These are phyloP conservation scores for Acrodontium crateriforme DNA, from an alignment of 2,329 filamentous ascomycete genomes.

Conservation along the genomic window DNA sequence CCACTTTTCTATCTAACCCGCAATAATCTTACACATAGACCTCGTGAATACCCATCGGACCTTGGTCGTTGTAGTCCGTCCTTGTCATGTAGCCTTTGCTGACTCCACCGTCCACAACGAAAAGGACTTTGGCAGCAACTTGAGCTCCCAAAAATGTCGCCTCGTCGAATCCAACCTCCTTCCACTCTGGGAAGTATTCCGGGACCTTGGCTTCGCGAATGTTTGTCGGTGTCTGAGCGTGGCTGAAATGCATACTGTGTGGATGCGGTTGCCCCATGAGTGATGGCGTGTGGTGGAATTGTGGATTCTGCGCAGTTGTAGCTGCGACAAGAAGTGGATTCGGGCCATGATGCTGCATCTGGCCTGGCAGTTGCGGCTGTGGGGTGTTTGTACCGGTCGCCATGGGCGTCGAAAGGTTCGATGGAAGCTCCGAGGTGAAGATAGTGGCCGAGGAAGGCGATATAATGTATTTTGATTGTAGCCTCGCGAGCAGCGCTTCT, in stretches of 20 bases:
- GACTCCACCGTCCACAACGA: constrained; percentile 52
- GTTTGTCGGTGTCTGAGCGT: constrained; percentile 65
- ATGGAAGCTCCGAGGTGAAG: constrained; percentile 92
- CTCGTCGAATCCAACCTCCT: constrained; percentile 62
- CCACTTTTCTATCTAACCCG: no score
- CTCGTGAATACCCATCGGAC: constrained; percentile 51
- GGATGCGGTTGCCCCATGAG: constrained; percentile 19
- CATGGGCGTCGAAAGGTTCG: constrained; percentile 77
- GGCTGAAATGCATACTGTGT: constrained; percentile 34
- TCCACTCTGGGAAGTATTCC: constrained; percentile 84
- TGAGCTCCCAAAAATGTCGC: constrained; percentile 76
- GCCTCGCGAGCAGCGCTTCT: constrained; percentile 69
- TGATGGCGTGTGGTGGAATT: constrained; percentile 25
- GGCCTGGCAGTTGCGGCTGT: constrained; percentile 30
- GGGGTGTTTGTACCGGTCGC: constrained; percentile 89
- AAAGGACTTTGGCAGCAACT: constrained; percentile 65
- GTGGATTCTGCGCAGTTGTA: constrained; percentile 54
- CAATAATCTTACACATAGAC: constrained; percentile 11
- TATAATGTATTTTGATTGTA: constrained; percentile 72
- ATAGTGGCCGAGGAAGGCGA: constrained; percentile 89
- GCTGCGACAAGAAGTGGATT: constrained; percentile 89
- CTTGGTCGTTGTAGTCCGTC: constrained; percentile 53
- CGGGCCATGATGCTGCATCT: constrained; percentile 39
- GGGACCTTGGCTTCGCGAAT: constrained; percentile 69
- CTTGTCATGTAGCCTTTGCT: constrained; percentile 57